A percentile compares a stretch with the other conserved stretches of the same genome.
Evolutionary conservation across 2,329 filamentous ascomycete genomes (phyloP).

Genomic region (Clarireedia hainanense): DNA sequence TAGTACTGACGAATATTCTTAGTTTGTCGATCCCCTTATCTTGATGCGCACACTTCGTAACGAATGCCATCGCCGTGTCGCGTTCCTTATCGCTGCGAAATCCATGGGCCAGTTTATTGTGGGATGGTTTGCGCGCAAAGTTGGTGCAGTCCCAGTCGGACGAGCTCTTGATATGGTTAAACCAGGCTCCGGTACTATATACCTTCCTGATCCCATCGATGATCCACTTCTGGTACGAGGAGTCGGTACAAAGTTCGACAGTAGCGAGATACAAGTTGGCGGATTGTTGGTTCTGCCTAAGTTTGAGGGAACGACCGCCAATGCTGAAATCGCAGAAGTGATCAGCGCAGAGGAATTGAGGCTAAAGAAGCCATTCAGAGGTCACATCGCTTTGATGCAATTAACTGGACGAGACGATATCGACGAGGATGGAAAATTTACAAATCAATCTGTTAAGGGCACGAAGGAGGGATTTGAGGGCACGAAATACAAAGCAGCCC

Average conservation of each 20-base stretch:
- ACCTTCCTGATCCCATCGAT: constrained; percentile 78
- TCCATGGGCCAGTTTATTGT: constrained; percentile 88
- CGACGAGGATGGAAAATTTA: constrained; percentile 45
- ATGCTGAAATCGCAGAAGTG: constrained; percentile 77
- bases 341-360: constrained; percentile 71
- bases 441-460: constrained; percentile 10
- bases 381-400: constrained; percentile 65
- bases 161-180: constrained; percentile 85
- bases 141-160: constrained; percentile 87
- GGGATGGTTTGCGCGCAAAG: constrained; percentile 74
- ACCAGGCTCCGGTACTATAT: constrained; percentile 70
- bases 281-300: constrained; percentile 84
- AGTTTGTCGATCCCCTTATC: constrained; percentile 94
- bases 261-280: constrained; percentile 60
- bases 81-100: constrained; percentile 90
- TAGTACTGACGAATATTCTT: constrained; percentile 9
- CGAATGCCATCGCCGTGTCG: constrained; percentile 81
- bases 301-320: constrained; percentile 68
- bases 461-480: constrained; percentile 53
- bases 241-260: constrained; percentile 74
- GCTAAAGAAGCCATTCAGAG: constrained; percentile 81
- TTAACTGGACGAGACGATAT: constrained; percentile 74
- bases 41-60: constrained; percentile 80
- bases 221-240: constrained; percentile 57
- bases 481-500: constrained; percentile 77